phyloP scores from a whole-genome alignment of 495 filamentous ascomycete species.

The Tuber aestivum region DNA sequence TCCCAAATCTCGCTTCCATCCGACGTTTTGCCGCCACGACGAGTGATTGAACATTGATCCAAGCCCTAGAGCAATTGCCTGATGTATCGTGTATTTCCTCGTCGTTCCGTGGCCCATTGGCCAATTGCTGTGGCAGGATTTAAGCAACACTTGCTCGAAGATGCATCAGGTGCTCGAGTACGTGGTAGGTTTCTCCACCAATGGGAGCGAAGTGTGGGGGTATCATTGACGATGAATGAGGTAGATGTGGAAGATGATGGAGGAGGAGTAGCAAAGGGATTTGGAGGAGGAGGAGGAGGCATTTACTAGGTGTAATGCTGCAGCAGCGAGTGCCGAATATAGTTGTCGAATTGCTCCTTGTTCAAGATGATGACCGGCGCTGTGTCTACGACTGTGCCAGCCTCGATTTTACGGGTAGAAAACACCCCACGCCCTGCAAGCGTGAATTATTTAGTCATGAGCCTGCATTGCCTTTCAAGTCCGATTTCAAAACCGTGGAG shows the following conservation, averaged over 20 bases:
- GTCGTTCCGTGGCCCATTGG: constrained; percentile 26
- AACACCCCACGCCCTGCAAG: constrained; percentile 52
- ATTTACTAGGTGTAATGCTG: constrained; percentile 57
- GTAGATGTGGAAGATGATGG: constrained; percentile 5
- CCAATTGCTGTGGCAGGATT: constrained; percentile 38
- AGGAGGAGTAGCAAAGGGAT: constrained; percentile 41
- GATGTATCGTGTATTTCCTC: constrained; percentile 38
- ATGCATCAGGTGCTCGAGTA: neutral
- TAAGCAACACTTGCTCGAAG: constrained; percentile 2
- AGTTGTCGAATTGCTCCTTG: constrained; percentile 46
- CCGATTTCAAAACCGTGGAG: neutral
- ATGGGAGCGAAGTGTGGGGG: neutral
- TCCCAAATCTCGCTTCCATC: constrained; percentile 49
- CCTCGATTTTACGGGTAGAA: constrained; percentile 46
- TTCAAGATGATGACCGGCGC: constrained; percentile 52
- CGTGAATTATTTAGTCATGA: constrained; percentile 14
- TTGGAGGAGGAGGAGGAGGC: constrained; percentile 3
- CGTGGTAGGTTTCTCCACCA: neutral
- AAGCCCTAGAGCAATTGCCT: constrained; percentile 55
- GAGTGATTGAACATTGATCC: constrained; percentile 59
- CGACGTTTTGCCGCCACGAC: constrained; percentile 50
- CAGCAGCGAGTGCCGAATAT: constrained; percentile 50
- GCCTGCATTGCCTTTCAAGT: constrained; percentile 8
- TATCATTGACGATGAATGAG: constrained; percentile 6
- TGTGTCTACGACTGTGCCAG: constrained; percentile 50